Evolutionary conservation across 1,284 basidiomycete species (phyloP), one percentile per base, ranked within the genome.

Genomic region (Puccinia hordei): DNA sequence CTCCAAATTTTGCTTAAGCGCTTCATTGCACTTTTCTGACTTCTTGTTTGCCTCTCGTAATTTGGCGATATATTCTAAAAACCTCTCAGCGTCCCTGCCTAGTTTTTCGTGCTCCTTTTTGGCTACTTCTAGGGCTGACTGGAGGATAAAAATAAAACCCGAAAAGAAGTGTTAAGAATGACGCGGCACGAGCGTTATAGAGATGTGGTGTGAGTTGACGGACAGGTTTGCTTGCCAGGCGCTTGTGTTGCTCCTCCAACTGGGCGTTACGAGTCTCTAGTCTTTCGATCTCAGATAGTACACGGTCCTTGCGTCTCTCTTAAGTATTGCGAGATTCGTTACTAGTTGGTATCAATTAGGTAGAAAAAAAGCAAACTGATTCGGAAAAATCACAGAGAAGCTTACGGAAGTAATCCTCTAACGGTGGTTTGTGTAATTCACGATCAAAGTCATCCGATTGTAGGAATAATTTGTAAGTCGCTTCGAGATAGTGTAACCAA

Each of bases 371-470:
- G 24, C 30, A 49, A 17, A 0, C 53, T 27, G 27, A 44, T 24
- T 8, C 13, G 22, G 38, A 19, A 5, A 2, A 17, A 24, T 8
- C 30, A 49, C 13, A 17, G 6, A 61, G 24, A 17, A 15, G 24
- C 76, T 49, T 27, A 79, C 76, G 53, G 33, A 69, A 79, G 55
- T 57, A 79, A 38, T 79, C 66, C 55, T 79, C 76, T n/a, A 79
- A 30, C 5, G 76, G 76, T 22, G 68, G 65, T n/a, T 59, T 79
- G 38, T 79, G 68, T 55, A 57, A 46, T 71, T 69, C 76, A 27
- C 49, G 30, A 35, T 79, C 76, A 59, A 59, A 79, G 44, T 79
- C 76, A 63, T 79, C 76, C 13, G 66, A 53, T 49, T 79, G 65
- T 33, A 79, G 68, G 33, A 79, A 79, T 9, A 68, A 44, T 38